Evolutionary conservation across 2,329 filamentous ascomycete species (phyloP), one percentile per base, ranked within the genome.

Genomic region (Blastomyces gilchristii): DNA sequence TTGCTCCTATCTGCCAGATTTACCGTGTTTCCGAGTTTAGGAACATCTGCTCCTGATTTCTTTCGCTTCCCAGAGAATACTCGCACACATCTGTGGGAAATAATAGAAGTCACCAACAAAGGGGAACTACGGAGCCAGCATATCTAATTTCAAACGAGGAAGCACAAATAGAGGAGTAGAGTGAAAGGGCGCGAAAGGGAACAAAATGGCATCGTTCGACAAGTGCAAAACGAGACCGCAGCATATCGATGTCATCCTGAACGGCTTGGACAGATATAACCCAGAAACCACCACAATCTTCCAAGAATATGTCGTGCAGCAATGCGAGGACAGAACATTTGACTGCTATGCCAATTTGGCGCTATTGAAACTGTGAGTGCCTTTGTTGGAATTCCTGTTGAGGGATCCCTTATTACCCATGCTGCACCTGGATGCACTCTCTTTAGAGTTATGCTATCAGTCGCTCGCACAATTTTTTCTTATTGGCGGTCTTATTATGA

Each of bases 341-440:
- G 94, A 99, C 79, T 90, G 88, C 82, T 97, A 97, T 79, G 91
- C 94, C 72, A 99, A 97, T 81, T 82, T 97, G 76, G 95, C 94
- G 58, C 81, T 99, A 68, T 77, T 99, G 79, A 99, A 99, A 82
- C 85, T 99, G 94, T 99, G 83, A 87, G 75, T 75, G 52, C 62
- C 64, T 22, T 58, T 58, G 3, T 16, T 57, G 43, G 34, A 12
- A 43, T 25, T 60, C 25, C 45, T 49, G 12, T 66, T 53, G 11
- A 31, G 14, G 25, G 41, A 54, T 58, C 62, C 60, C 16, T 65
- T 18, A 63, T 54, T 59, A 60, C 1, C 67, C 67, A 66, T 49
- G 54, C 58, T 39, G 50, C 54, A 60, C 63, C 65, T 65, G 16
- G 1, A 28, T 58, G 47, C 18, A 14, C 41, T 18, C 25, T 52